Evolutionary conservation across 331 rosid species (phyloP), one percentile per base, ranked within the genome.

Genomic region (Spiraea crenata): DNA sequence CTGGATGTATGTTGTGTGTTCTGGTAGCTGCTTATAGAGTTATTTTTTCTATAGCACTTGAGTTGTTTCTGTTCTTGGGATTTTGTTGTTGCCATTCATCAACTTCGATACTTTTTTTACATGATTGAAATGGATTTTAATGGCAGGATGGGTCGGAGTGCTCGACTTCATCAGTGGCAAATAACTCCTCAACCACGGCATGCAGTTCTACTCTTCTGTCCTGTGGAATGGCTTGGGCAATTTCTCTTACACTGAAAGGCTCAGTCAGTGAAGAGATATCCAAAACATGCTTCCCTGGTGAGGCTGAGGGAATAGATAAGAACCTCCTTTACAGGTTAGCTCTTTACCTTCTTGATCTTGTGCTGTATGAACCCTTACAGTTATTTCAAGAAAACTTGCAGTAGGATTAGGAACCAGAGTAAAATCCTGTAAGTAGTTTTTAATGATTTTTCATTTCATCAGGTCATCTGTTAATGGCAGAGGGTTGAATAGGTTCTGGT

Each of bases 401-500:
- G 17, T 42, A 17, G 67, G n/a, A 44, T 42, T 42, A 17, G 67
- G n/a, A 44, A 17, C 64, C 11, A 58, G 11, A 44, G 11, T 13
- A 35, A 58, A 31, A 35, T 58, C 14, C 14, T 58, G 12, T 58
- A 10, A 37, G 64, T 20, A 58, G 20, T 58, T 58, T 44, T 35
- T 35, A 62, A 50, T 39, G 48, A 34, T 8, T 39, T 17, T 14
- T 57, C 19, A 70, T 70, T 34, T 17, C 57, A 16, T 75, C 70
- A 91, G 99, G 96, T 91, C 99, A 66, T 81, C 97, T 55, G 59
- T 80, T 70, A 92, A 93, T 67, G 97, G 99, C 69, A 89, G 95
- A 85, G 99, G 97, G 63, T 77, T 93, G 86, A 89, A 88, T 81
- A 84, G 99, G 74, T 89, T 93, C 88, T 90, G 99, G 97, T 89